Evolutionary conservation across 1,284 basidiomycete species (phyloP).

Genomic region (Austropuccinia psidii): DNA sequence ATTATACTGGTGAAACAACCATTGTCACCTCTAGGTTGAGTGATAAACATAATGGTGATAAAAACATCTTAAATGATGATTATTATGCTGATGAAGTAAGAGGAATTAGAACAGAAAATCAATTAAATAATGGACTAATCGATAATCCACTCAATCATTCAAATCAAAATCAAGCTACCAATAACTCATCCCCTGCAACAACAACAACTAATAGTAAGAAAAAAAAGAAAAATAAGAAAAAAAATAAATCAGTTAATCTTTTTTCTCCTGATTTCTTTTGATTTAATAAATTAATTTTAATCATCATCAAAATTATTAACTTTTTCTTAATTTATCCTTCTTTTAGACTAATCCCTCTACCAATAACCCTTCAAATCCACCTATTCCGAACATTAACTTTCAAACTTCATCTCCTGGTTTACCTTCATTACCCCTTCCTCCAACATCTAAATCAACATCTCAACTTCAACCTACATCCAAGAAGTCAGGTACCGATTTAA

Average conservation of each 20-base stretch:
- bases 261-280: background rate
- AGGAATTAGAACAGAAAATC: constrained; percentile 25
- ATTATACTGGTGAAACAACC: constrained; percentile 38
- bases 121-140: background rate
- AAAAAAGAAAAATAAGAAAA: constrained; percentile 36
- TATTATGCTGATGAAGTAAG: constrained; percentile 49
- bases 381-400: constrained; percentile 10
- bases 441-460: constrained; percentile 8
- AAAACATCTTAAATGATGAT: constrained; percentile 44
- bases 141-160: constrained; percentile 17
- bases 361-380: constrained; percentile 20
- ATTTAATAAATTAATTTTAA: background rate
- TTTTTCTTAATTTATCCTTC: background rate
- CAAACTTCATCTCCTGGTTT: background rate
- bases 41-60: constrained; percentile 45
- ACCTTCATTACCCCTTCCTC: constrained; percentile 2
- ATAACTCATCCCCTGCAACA: constrained; percentile 17
- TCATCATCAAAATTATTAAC: background rate
- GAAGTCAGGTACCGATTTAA: background rate
- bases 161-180: constrained; percentile 18
- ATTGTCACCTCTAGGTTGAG: constrained; percentile 35
- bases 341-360: constrained; percentile 9
- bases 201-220: constrained; percentile 23
- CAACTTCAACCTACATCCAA: constrained; percentile 10
- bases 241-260: constrained; percentile 29